These are phyloP conservation scores for Zelopaecilomyces penicillatus DNA, from an alignment of 2,329 filamentous ascomycete genomes.

Conservation along the genomic window DNA sequence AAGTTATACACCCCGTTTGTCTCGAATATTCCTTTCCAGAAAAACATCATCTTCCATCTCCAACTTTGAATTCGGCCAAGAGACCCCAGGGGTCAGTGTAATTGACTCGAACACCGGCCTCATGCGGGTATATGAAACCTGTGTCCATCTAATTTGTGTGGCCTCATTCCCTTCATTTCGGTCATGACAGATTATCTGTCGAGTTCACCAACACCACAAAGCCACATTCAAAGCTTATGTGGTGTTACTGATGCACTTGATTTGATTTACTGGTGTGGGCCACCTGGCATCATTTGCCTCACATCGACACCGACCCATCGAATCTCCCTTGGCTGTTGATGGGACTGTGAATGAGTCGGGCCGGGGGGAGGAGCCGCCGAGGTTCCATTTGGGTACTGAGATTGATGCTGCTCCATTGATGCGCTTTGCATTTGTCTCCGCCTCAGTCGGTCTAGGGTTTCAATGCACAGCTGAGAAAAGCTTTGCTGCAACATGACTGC, in stretches of 20 bases:
- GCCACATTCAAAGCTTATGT: slow-evolving; percentile 30
- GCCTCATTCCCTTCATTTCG: too few species aligned
- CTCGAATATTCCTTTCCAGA: too few species aligned
- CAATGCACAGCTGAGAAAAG: slow-evolving; percentile 43
- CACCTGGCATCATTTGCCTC: slow-evolving; percentile 13
- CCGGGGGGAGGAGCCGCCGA: neutral
- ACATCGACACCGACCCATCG: slow-evolving; percentile 14
- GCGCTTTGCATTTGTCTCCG: slow-evolving; percentile 26
- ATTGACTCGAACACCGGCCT: too few species aligned
- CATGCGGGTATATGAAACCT: too few species aligned
- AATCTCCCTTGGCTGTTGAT: slow-evolving; percentile 10
- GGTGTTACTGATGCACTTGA: slow-evolving; percentile 12
- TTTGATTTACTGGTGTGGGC: slow-evolving; percentile 2
- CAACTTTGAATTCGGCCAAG: too few species aligned
- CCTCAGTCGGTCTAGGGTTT: slow-evolving; percentile 35
- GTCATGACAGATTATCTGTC: too few species aligned
- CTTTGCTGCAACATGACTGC: slow-evolving; percentile 43
- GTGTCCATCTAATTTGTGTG: too few species aligned
- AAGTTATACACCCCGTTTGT: too few species aligned
- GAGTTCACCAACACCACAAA: neutral
- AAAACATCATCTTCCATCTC: too few species aligned
- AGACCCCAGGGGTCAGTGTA: too few species aligned
- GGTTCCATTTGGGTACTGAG: slow-evolving; percentile 7
- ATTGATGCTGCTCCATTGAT: slow-evolving; percentile 23
- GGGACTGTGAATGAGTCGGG: slow-evolving; percentile 5